phyloP scores from a whole-genome alignment of 2,329 filamentous ascomycete species.

The Metarhizium robertsii region DNA sequence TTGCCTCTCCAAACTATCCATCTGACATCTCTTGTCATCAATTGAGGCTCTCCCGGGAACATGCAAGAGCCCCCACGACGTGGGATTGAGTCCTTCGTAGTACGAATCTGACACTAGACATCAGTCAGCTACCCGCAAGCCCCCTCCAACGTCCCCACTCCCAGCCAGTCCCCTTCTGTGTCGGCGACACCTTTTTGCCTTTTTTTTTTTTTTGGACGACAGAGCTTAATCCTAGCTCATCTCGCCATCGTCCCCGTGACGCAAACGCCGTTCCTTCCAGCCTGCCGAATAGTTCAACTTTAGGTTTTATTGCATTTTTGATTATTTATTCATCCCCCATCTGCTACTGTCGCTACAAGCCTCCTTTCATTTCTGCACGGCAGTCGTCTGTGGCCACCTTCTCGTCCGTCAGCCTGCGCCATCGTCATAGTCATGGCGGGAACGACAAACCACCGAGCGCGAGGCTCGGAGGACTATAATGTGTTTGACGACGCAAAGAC shows the following conservation, averaged over 20 bases:
- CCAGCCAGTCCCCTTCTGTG: background rate
- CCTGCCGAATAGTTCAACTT: background rate
- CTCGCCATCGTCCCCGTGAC: conserved; percentile 3
- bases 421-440: conserved; percentile 15
- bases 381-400: background rate
- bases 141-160: background rate
- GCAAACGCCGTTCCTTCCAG: background rate
- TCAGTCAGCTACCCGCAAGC: background rate
- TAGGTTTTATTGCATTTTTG: background rate
- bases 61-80: too few species aligned
- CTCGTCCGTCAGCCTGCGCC: background rate
- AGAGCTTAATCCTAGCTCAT: conserved; percentile 1
- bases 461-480: conserved; percentile 36
- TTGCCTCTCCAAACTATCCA: background rate
- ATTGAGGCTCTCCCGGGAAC: background rate
- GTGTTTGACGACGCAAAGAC: conserved; percentile 50
- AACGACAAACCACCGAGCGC: conserved; percentile 17
- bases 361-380: too few species aligned
- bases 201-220: background rate
- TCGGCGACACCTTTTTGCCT: background rate
- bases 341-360: too few species aligned
- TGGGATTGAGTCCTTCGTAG: background rate
- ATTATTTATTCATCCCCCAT: background rate
- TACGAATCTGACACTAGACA: background rate
- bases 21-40: background rate